Evolutionary conservation across 805 yeast species (phyloP).

Genomic region (Metschnikowia gruessii): DNA sequence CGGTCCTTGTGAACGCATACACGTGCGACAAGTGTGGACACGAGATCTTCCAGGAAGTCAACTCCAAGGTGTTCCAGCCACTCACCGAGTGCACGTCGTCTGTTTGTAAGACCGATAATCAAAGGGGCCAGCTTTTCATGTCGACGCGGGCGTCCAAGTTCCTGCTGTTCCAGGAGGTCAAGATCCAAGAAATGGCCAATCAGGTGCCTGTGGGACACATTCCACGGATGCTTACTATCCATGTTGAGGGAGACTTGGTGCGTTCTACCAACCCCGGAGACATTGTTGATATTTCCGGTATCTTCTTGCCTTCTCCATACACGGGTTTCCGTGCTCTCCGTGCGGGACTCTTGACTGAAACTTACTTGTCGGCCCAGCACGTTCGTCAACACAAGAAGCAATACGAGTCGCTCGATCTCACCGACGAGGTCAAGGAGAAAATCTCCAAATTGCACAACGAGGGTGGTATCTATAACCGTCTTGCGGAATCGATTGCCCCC

Average conservation of each 20-base stretch:
- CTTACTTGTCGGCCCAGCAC: conserved; percentile 84
- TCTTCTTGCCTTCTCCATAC: conserved; percentile 90
- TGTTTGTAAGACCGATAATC: conserved; percentile 72
- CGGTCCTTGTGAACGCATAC: conserved; percentile 87
- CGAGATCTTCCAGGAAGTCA: conserved; percentile 95
- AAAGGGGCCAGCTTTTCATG: conserved; percentile 86
- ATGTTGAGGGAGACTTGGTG: conserved; percentile 89
- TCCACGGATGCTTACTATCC: conserved; percentile 82
- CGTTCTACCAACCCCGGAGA: conserved; percentile 92
- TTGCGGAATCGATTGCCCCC: conserved; percentile 92
- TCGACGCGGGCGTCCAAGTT: conserved; percentile 96
- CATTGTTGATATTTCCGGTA: conserved; percentile 87
- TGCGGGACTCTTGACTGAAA: conserved; percentile 93
- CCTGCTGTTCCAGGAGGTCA: conserved; percentile 91
- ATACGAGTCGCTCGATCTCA: conserved; percentile 63
- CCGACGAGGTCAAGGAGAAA: conserved; percentile 52
- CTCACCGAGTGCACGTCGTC: conserved; percentile 79
- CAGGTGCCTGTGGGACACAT: conserved; percentile 99
- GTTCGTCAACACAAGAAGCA: conserved; percentile 86
- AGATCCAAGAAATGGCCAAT: conserved; percentile 88
- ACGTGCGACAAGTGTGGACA: conserved; percentile 97
- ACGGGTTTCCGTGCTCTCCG: conserved; percentile 90
- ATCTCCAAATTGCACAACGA: conserved; percentile 53
- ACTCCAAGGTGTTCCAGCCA: conserved; percentile 82
- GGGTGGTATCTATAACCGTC: conserved; percentile 73